A percentile compares a stretch with the other conserved stretches of the same genome.
Conservation (phyloP, 2,329 filamentous ascomycete species). For the Colletotrichum plurivorum region DNA sequence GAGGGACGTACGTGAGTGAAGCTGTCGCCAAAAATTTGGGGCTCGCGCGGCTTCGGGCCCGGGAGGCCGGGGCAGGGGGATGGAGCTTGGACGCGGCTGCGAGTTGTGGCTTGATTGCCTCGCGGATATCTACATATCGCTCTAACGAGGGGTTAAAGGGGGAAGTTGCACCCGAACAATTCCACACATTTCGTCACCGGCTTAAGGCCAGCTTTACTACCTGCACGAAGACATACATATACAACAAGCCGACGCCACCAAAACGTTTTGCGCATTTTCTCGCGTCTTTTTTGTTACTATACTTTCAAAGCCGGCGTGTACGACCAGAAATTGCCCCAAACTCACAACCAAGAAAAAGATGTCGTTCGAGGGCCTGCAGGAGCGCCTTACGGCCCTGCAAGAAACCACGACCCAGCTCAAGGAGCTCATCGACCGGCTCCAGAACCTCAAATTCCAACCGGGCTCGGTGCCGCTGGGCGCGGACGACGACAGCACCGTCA, state of each 20-base stretch:
- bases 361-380: constrained; percentile 73
- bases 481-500: constrained; percentile 66
- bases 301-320: too few relatives aligned
- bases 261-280: not conserved
- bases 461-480: constrained; percentile 67
- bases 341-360: constrained; percentile 48
- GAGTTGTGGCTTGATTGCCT: constrained; percentile 18
- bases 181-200: constrained; percentile 42
- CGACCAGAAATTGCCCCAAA: too few relatives aligned
- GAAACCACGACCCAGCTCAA: constrained; percentile 72
- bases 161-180: not conserved
- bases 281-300: too few relatives aligned
- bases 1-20: constrained; percentile 3
- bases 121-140: not conserved
- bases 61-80: not conserved
- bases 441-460: constrained; percentile 70
- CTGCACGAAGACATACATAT: not conserved
- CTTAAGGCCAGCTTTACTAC: constrained; percentile 42
- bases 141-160: constrained; percentile 2
- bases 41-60: constrained; percentile 24
- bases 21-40: constrained; percentile 41
- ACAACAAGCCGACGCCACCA: not conserved
- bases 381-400: constrained; percentile 72
- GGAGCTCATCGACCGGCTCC: constrained; percentile 72
- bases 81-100: constrained; percentile 32